Percentiles rank a stretch among this genome's conserved stretches.
Conservation (phyloP, 345 rosid genomes). For the Erucastrum elatum region DNA sequence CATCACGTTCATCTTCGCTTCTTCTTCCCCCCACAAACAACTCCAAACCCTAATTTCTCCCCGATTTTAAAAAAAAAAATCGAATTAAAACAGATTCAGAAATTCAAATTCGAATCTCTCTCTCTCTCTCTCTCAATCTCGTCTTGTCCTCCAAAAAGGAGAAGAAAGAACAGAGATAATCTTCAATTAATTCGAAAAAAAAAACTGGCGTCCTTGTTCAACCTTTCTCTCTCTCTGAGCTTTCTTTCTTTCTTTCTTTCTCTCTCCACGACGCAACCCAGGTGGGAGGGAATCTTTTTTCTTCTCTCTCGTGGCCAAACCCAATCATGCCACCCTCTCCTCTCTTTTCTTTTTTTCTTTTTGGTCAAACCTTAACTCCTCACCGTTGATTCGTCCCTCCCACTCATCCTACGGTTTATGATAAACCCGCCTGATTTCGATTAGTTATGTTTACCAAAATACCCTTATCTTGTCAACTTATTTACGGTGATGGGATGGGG, state of each 20-base stretch:
- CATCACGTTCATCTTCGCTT: conserved; percentile 79
- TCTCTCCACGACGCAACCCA: conserved; percentile 37
- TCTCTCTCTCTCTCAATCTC: conserved; percentile 22
- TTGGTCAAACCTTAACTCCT: conserved; percentile 45
- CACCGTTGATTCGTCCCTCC: conserved; percentile 43
- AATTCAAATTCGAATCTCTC: conserved; percentile 29
- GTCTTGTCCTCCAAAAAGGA: not conserved
- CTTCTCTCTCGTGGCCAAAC: conserved; percentile 45
- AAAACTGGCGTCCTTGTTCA: not conserved
- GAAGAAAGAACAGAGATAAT: not conserved
- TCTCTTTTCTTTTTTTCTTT: conserved; percentile 32
- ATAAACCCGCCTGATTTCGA: conserved; percentile 1
- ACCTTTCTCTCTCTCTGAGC: not conserved
- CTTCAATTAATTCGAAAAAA: not conserved
- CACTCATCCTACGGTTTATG: conserved; percentile 43
- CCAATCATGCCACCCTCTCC: conserved; percentile 60
- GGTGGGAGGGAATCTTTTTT: conserved; percentile 34
- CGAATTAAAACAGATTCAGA: conserved; percentile 31
- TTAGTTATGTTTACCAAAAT: not conserved
- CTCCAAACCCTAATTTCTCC: conserved; percentile 39
- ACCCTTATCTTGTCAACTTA: conserved; percentile 8
- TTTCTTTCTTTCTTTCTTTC: not conserved
- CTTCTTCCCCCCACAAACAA: not conserved
- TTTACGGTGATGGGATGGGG: conserved; percentile 20
- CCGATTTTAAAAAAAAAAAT: not conserved